These are phyloP conservation scores for Boletus subparvulus DNA, from an alignment of 768 basidiomycete species.

Conservation along the genomic window DNA sequence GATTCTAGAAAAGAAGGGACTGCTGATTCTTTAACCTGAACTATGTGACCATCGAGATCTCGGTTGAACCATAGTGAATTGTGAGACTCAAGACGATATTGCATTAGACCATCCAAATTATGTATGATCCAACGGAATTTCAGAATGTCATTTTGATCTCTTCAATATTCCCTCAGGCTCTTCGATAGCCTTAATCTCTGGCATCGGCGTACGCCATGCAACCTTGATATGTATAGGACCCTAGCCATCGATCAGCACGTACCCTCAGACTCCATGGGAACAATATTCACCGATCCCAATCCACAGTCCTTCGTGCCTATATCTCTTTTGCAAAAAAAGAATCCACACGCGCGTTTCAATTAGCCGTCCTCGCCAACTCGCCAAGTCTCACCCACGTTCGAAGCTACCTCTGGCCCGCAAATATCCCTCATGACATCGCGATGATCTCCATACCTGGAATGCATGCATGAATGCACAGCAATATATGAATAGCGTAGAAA, in stretches of 20 bases:
- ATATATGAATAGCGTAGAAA: neutral
- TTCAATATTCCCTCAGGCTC: neutral
- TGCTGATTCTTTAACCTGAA: neutral
- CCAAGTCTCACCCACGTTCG: slow-evolving; percentile 51
- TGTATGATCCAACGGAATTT: neutral
- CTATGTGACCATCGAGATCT: neutral
- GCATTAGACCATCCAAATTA: neutral
- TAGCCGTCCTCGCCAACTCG: slow-evolving; percentile 61
- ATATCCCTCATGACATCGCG: slow-evolving; percentile 38
- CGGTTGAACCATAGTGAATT: neutral
- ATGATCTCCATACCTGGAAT: slow-evolving; percentile 43
- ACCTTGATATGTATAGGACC: slow-evolving; percentile 7
- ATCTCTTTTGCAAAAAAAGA: neutral
- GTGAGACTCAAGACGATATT: neutral
- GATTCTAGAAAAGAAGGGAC: neutral
- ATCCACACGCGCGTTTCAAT: slow-evolving; percentile 35
- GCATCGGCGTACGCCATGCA: neutral
- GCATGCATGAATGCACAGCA: too few relatives aligned
- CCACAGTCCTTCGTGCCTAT: slow-evolving; percentile 31
- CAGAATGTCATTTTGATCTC: neutral
- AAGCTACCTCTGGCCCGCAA: slow-evolving; percentile 43
- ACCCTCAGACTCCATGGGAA: neutral
- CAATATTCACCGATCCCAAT: slow-evolving; percentile 7
- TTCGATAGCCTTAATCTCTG: slow-evolving; percentile 5
- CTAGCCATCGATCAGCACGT: neutral